Evolutionary conservation across 2,329 filamentous ascomycete species (phyloP).

Genomic region (Canariomyces notabilis): DNA sequence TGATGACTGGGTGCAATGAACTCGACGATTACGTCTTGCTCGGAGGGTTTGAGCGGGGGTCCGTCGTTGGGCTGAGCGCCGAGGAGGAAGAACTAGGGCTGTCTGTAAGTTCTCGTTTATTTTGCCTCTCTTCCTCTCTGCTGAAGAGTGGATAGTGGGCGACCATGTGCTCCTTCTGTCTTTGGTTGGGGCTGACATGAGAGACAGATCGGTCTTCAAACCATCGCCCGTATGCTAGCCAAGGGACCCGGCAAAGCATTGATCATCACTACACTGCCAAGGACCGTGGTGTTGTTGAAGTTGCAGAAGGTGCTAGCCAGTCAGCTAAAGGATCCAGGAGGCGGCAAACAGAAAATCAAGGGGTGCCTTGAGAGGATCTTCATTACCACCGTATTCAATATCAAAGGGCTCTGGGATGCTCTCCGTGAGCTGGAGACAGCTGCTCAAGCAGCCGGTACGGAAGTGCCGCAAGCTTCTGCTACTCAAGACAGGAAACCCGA

Average conservation of each 20-base stretch:
- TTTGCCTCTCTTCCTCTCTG: slow-evolving; percentile 1
- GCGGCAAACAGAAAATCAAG: slow-evolving; percentile 26
- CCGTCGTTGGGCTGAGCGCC: slow-evolving; percentile 49
- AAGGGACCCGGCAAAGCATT: slow-evolving; percentile 30
- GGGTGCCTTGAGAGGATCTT: slow-evolving; percentile 45
- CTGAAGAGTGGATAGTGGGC: too few relatives aligned
- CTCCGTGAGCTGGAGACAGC: slow-evolving; percentile 43
- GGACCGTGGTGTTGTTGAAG: slow-evolving; percentile 35
- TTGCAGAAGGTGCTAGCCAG: slow-evolving; percentile 38
- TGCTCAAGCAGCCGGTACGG: background rate
- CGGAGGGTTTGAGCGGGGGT: slow-evolving; percentile 45
- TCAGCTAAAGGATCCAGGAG: slow-evolving; percentile 28
- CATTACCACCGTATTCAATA: slow-evolving; percentile 53
- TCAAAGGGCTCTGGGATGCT: slow-evolving; percentile 54
- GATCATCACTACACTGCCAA: slow-evolving; percentile 46
- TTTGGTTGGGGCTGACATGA: background rate
- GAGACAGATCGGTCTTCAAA: slow-evolving; percentile 44
- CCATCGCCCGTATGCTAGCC: slow-evolving; percentile 38
- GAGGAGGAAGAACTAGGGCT: slow-evolving; percentile 47
- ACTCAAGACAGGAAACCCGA: background rate
- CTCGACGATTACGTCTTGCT: slow-evolving; percentile 45
- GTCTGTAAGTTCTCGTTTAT: slow-evolving; percentile 40
- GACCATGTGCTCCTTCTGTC: too few relatives aligned
- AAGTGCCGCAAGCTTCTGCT: background rate
- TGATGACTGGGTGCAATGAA: slow-evolving; percentile 42